phyloP scores from a whole-genome alignment of 2,329 filamentous ascomycete genomes.

The Fusarium incarnatum region DNA sequence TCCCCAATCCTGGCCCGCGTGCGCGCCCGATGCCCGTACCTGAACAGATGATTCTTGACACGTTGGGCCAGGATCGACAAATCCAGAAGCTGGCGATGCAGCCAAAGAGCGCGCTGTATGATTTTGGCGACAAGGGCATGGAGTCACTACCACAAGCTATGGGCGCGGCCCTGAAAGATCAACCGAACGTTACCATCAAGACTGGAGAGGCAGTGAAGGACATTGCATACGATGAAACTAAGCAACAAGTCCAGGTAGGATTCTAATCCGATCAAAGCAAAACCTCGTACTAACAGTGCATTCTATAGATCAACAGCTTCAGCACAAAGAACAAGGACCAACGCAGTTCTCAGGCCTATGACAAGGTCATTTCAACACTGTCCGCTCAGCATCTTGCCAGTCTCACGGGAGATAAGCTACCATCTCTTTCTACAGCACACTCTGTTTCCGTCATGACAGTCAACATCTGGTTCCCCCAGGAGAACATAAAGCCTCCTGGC shows the following conservation, averaged over 20 bases:
- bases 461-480: constrained; percentile 83
- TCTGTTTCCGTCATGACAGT: constrained; percentile 90
- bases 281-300: constrained; percentile 1
- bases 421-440: constrained; percentile 64
- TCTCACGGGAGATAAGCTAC: constrained; percentile 55
- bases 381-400: constrained; percentile 59
- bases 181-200: constrained; percentile 70
- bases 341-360: constrained; percentile 49
- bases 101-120: constrained; percentile 49
- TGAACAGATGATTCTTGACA: constrained; percentile 48
- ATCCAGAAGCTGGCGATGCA: constrained; percentile 49
- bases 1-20: constrained; percentile 50
- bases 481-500: constrained; percentile 73
- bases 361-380: constrained; percentile 75
- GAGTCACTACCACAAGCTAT: constrained; percentile 69
- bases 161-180: constrained; percentile 60
- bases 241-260: constrained; percentile 58
- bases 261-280: not conserved
- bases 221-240: constrained; percentile 55
- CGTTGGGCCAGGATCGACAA: constrained; percentile 46
- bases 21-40: constrained; percentile 55
- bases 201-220: constrained; percentile 60
- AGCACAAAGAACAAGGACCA: constrained; percentile 6
- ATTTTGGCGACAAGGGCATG: constrained; percentile 68
- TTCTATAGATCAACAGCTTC: constrained; percentile 31